phyloP scores from a whole-genome alignment of 108 stramenopile species.

The Aureococcus anophagefferens region DNA sequence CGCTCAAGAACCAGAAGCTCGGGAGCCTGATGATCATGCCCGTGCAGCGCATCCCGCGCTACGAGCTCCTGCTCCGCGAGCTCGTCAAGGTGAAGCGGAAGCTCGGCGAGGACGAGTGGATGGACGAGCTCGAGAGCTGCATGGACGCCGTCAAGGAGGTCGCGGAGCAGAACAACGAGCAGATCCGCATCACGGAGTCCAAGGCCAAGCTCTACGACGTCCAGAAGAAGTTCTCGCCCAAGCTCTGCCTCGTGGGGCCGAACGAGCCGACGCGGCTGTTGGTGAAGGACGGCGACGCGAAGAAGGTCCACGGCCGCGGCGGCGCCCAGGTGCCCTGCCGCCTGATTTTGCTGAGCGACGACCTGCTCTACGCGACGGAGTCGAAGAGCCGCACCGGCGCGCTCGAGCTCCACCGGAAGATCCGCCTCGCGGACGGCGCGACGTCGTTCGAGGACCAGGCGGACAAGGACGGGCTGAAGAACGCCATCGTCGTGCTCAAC shows the following conservation, averaged over 20 bases:
- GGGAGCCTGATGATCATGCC: slow-evolving; percentile 25
- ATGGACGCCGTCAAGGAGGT: slow-evolving; percentile 1
- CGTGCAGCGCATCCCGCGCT: slow-evolving; percentile 33
- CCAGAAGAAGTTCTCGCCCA: not conserved
- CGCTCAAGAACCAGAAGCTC: too few relatives aligned
- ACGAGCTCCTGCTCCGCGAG: slow-evolving; percentile 21
- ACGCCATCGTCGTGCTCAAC: not conserved
- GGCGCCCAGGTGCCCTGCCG: too few relatives aligned
- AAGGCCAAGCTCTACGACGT: not conserved
- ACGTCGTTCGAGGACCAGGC: not conserved
- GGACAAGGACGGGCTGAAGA: not conserved
- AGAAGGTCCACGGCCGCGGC: too few relatives aligned
- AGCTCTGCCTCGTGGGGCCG: slow-evolving; percentile 25
- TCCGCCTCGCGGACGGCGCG: too few relatives aligned
- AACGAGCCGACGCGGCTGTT: not conserved
- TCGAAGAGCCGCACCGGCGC: too few relatives aligned
- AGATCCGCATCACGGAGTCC: slow-evolving; percentile 5
- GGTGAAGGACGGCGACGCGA: too few relatives aligned
- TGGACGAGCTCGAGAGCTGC: not conserved
- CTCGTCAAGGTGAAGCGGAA: slow-evolving; percentile 15
- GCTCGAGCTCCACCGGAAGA: too few relatives aligned
- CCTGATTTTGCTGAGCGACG: too few relatives aligned
- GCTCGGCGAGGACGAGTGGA: slow-evolving; percentile 7
- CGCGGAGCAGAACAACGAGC: slow-evolving; percentile 7
- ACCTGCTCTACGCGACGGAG: too few relatives aligned